These are phyloP conservation scores for Closterium sp. DNA, from an alignment of 139 green algal genomes.

Conservation along the genomic window DNA sequence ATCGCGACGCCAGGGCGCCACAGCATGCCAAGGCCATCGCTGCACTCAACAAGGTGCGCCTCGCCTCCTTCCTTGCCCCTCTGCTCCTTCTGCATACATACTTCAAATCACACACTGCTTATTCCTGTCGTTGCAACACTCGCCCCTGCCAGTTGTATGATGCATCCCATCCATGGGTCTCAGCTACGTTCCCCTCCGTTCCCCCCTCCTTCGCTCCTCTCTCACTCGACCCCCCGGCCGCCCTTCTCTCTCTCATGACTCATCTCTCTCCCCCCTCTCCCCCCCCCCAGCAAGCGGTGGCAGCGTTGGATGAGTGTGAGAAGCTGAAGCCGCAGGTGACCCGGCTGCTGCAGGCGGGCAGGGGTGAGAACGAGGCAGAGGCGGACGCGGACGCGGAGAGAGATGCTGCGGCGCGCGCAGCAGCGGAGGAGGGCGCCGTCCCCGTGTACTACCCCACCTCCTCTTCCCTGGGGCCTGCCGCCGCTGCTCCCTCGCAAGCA, in stretches of 20 bases:
- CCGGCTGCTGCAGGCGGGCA: not conserved
- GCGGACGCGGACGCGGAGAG: not conserved
- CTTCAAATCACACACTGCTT: too few relatives aligned
- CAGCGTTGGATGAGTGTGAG: not conserved
- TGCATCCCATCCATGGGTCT: too few relatives aligned
- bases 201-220: too few relatives aligned
- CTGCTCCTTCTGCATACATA: too few relatives aligned
- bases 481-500: not conserved
- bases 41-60: not conserved
- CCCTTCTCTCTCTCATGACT: not conserved
- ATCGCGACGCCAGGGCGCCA: not conserved
- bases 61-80: not conserved
- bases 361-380: not conserved
- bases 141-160: too few relatives aligned
- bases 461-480: not conserved
- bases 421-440: not conserved
- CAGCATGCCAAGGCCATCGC: not conserved
- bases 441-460: not conserved
- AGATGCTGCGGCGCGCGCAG: not conserved
- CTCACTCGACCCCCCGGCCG: too few relatives aligned
- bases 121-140: too few relatives aligned
- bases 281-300: not conserved
- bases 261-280: not conserved
- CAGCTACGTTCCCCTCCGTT: too few relatives aligned
- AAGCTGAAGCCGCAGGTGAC: not conserved